Evolutionary conservation across 495 filamentous ascomycete species (phyloP), one percentile per base, ranked within the genome.

Genomic region (Viridothelium virens): DNA sequence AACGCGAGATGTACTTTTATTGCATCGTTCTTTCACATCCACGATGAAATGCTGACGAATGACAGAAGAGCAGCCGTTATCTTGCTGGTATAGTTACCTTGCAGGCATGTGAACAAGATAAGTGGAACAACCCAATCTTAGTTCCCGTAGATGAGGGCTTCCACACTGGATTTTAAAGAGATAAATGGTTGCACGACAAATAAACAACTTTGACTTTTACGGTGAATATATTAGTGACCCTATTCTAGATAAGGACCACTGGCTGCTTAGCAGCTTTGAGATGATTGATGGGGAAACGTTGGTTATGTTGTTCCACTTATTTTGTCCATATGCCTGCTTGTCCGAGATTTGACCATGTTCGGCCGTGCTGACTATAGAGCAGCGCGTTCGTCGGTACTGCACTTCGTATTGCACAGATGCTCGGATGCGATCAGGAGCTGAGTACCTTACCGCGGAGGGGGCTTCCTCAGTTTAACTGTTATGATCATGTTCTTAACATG

Each of bases 401-500:
- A 37, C 50, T 70, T 18, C 63, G 69, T 33, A 65, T 70, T 16
- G 67, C 67, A 12, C 62, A 69, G 16, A 65, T 61, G 34, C 69
- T 70, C 48, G 69, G 69, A 34, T 64, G 69, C 31, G 68, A 70
- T 39, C 62, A 65, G 18, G 69, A 70, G 25, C 25, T 25, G 25
- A 25, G 25, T 25, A 25, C 25, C 25, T 25, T 25, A 25, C 25
- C 25, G 25, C 25, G 25, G 25, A 25, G 25, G 25, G 25, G 25
- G 25, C 1, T 25, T 25, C 25, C 25, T 25, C 25, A 25, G 25
- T 25, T 25, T 25, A 25, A 25, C 25, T 25, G 25, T 25, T 25
- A 25, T 25, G 25, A 25, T 25, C 25, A 25, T 25, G 25, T 25
- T 25, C 0, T 25, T 25, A 25, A 25, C 25, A 25, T 25, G 25